Base-by-base conservation (phyloP, 805 yeast genomes). In the Danielia oregonensis region DNA sequence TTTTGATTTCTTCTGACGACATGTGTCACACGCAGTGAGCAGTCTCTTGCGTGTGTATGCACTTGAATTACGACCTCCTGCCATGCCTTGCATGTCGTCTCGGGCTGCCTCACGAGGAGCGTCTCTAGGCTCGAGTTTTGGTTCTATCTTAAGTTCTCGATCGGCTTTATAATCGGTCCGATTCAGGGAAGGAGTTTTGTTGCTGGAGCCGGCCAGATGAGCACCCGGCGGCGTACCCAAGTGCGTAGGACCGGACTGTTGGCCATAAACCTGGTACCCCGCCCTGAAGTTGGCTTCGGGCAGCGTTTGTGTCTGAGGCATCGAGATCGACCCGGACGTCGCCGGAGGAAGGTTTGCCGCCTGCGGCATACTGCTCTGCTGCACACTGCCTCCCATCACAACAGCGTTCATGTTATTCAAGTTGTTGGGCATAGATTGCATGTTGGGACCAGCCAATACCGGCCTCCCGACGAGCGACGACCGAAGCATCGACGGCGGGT, bases 21-120 rank as follows among this genome's bases (percentile, higher is more conserved):
- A 63, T 5, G 57, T 51, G 38, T 61, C 66, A 43, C 69, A 63
- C 1, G 69, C 69, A 0, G 69, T 61, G 25, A 30, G 30, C 18
- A 29, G 23, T 9, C 44, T 32, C 26, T 33, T 33, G 18, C 43
- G 36, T 11, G 24, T 25, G 30, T 28, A 28, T 15, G 5, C 9
- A 21, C 14, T 11, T n/a, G n/a, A n/a, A 9, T 17, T 15, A 10
- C n/a, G 17, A 32, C 8, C 9, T 6, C 9, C 22, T 9, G 9
- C 22, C 9, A 7, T 19, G 22, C 22, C 22, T 9, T 7, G 41
- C 26, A 17, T 32, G n/a, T n/a, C n/a, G n/a, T n/a, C n/a, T n/a
- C n/a, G n/a, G n/a, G n/a, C n/a, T n/a, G n/a, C n/a, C n/a, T n/a
- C n/a, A n/a, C n/a, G n/a, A n/a, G n/a, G n/a, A n/a, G n/a, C n/a